Evolutionary conservation across 768 basidiomycete genomes (phyloP), one percentile per base, ranked within the genome.

Genomic region (Chlorophyllum brunneum): DNA sequence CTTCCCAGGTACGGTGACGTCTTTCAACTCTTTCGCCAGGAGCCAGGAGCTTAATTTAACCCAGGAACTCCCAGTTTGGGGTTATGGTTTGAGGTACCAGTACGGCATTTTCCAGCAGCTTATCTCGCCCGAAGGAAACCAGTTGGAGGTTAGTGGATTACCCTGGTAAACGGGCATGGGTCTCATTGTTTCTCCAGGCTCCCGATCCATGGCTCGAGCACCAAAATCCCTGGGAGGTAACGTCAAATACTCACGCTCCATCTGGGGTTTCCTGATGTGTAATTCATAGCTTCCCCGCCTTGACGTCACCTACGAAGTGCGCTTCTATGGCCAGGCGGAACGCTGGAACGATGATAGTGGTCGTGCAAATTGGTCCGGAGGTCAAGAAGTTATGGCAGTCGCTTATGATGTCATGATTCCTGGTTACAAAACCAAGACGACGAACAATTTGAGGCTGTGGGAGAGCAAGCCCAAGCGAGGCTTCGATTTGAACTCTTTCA

Each of bases 391-490:
- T 26, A 65, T 95, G 24, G 95, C 95, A 0, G 79, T 94, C 38
- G 95, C 95, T 0, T 95, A 95, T 63, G 95, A 98, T 65, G 85
- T 92, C 16, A 95, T 95, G 73, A 89, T 98, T 59, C 94, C 95
- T 4, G 88, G 92, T 2, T 93, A 82, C 63, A 77, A 76, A 22
- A 94, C 90, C 36, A 78, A 77, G 68, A 93, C 85, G 56, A 93
- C 91, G 45, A 95, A 95, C 74, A 98, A 97, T 69, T 72, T 98
- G 59, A 76, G 88, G 56, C 75, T 83, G 49, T 91, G 85, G 91
- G 91, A 88, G 73, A 85, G 77, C 63, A 86, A 86, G 71, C 85
- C 92, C 20, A 91, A 92, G 75, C 76, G 90, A 60, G 91, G 89
- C 1, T 98, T 98, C 64, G 94, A 98, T 69, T 67, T 98, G 58